Base-by-base conservation (phyloP, 345 rosid genomes). In the Camelina hispida region DNA sequence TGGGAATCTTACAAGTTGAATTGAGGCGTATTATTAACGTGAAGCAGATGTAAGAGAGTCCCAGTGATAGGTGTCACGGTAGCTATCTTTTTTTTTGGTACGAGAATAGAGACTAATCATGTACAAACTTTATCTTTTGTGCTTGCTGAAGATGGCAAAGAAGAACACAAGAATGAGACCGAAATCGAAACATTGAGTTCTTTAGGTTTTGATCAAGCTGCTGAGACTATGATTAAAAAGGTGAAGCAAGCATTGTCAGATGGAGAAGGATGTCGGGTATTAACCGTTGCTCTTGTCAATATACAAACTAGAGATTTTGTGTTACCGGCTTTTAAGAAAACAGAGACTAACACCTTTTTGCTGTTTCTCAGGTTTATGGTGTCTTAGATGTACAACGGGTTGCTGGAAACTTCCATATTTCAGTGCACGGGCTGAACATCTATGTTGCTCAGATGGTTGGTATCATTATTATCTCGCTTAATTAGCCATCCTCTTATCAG, bases 391-490 rank as follows among this genome's bases (percentile, higher is more conserved):
- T 93, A 60, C 99, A 96, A 85, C 85, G 98, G 55, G 99, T 96
- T 75, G 97, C 99, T 73, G 99, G 98, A 79, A 96, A 96, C 83
- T 96, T 96, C 81, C 99, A 96, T 78, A 83, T 96, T 48, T 96
- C 99, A 72, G 96, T 96, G 72, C 99, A 93, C 75, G 97, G 98
- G 47, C 80, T 96, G 77, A 96, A 89, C 80, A 88, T 93, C 30
- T 89, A 91, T 81, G 97, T 91, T 77, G 98, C 99, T 72, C 98
- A 96, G 78, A 86, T 85, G 98, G 99, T 95, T 43, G 52, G 93
- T 69, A 22, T 30, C 28, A 32, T 35, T 51, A 18, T 66, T 51
- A 18, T 66, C 52, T 58, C 4, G 9, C 40, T 57, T 22, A 40
- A 66, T 59, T 16, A 40, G 16, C 9, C 16, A 53, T 61, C 57